Evolutionary conservation across 2,329 filamentous ascomycete genomes (phyloP).

Genomic region (Penicillium hordei): DNA sequence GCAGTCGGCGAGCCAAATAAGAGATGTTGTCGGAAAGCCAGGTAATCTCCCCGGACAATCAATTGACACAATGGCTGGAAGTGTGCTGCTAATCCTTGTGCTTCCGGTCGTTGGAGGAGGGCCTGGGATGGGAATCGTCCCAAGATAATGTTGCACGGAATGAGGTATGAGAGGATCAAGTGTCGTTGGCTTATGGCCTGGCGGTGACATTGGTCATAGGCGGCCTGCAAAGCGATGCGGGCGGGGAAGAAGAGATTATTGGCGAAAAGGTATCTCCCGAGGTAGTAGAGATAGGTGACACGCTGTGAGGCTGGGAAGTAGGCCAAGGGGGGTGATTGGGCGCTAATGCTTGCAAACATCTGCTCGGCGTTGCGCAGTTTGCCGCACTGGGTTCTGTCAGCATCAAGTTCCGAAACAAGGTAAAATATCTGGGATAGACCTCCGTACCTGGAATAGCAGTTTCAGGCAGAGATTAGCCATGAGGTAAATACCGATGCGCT

Average conservation of each 20-base stretch:
- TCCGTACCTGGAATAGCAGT: constrained; percentile 74
- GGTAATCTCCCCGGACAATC: constrained; percentile 71
- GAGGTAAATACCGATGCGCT: constrained; percentile 83
- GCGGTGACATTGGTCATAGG: constrained; percentile 73
- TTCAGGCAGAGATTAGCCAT: constrained; percentile 90
- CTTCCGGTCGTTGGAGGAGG: constrained; percentile 70
- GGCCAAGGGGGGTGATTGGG: constrained; percentile 75
- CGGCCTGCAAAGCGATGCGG: constrained; percentile 70
- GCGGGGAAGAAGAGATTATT: constrained; percentile 81
- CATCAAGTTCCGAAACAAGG: not conserved
- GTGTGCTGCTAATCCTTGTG: constrained; percentile 60
- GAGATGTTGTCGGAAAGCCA: constrained; percentile 69
- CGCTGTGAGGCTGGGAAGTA: constrained; percentile 83
- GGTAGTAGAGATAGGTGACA: constrained; percentile 91
- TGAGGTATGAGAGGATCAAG: constrained; percentile 78
- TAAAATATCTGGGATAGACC: not conserved
- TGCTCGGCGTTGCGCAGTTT: constrained; percentile 82
- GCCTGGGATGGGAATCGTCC: constrained; percentile 73
- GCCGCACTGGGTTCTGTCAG: constrained; percentile 58
- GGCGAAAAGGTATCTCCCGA: constrained; percentile 84
- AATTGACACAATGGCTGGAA: constrained; percentile 74
- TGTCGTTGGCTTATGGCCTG: constrained; percentile 65
- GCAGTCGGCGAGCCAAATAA: constrained; percentile 55
- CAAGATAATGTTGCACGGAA: constrained; percentile 78
- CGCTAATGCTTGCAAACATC: constrained; percentile 84